Evolutionary conservation across 2,329 filamentous ascomycete species (phyloP).

Genomic region (Malbranchea cinnamomea): DNA sequence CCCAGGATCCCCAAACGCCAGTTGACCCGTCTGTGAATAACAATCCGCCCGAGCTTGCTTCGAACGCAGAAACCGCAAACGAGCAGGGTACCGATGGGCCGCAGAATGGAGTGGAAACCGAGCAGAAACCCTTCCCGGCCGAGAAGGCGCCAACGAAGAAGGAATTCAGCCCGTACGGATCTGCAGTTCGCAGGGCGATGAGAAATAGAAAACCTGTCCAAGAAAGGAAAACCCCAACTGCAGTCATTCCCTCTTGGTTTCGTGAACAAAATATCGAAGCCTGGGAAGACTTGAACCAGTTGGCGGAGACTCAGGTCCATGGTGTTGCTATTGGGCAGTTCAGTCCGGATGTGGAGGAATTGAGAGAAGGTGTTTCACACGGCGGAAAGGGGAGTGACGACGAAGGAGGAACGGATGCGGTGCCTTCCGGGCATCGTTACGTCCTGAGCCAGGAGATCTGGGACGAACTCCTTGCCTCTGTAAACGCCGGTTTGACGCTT

Average conservation of each 20-base stretch:
- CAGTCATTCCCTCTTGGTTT: slow-evolving; percentile 25
- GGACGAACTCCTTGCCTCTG: slow-evolving; percentile 35
- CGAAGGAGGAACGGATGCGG: slow-evolving; percentile 9
- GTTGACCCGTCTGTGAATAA: slow-evolving; percentile 1
- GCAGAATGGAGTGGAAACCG: neutral
- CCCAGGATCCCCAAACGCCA: slow-evolving; percentile 1
- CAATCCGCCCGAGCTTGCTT: neutral
- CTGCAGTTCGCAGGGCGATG: slow-evolving; percentile 23
- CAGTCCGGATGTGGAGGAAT: slow-evolving; percentile 10
- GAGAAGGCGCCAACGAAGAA: slow-evolving; percentile 11
- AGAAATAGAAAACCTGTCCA: slow-evolving; percentile 18
- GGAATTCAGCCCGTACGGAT: slow-evolving; percentile 23
- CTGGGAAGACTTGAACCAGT: slow-evolving; percentile 10
- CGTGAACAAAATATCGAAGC: slow-evolving; percentile 20
- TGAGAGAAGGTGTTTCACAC: slow-evolving; percentile 8
- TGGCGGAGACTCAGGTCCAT: slow-evolving; percentile 9
- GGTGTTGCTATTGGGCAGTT: slow-evolving; percentile 17
- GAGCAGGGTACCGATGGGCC: neutral
- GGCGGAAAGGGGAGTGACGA: slow-evolving; percentile 17
- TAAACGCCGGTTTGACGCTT: slow-evolving; percentile 36
- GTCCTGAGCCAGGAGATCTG: slow-evolving; percentile 25
- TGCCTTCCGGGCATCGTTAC: slow-evolving; percentile 6
- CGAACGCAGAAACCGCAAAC: neutral
- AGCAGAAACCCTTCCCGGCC: no score
- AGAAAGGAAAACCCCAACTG: slow-evolving; percentile 11